phyloP scores from a whole-genome alignment of 2,329 filamentous ascomycete genomes.

The Polytolypa hystricis region DNA sequence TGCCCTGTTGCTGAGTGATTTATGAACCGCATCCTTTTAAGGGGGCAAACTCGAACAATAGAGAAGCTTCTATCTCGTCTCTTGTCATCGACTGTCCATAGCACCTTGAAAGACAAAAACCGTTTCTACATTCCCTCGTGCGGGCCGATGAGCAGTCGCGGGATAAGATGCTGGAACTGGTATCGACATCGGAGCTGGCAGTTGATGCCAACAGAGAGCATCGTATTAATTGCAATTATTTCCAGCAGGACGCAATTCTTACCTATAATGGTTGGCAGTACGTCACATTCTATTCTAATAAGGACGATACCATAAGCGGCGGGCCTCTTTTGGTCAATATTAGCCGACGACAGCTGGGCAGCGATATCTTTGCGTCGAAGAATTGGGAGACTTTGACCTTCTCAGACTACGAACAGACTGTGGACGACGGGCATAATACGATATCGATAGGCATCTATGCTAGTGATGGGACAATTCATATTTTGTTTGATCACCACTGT shows the following conservation, averaged over 20 bases:
- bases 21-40: too few relatives aligned
- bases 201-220: too few relatives aligned
- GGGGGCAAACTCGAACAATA: too few relatives aligned
- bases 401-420: conserved; percentile 40
- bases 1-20: too few relatives aligned
- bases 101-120: too few relatives aligned
- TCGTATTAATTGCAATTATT: conserved; percentile 37
- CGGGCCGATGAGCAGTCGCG: too few relatives aligned
- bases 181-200: too few relatives aligned
- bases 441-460: conserved; percentile 41
- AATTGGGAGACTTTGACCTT: conserved; percentile 39
- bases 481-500: conserved; percentile 44
- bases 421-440: conserved; percentile 43
- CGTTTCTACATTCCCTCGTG: too few relatives aligned
- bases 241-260: conserved; percentile 40
- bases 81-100: too few relatives aligned
- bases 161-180: too few relatives aligned
- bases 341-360: background rate
- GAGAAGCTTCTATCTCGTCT: too few relatives aligned
- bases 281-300: conserved; percentile 33
- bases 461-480: conserved; percentile 43
- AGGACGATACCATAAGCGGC: background rate
- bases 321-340: background rate
- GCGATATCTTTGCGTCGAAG: too few relatives aligned
- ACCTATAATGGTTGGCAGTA: conserved; percentile 41